Conservation (phyloP, 73 alveolate species). For the Blepharisma stoltei region DNA sequence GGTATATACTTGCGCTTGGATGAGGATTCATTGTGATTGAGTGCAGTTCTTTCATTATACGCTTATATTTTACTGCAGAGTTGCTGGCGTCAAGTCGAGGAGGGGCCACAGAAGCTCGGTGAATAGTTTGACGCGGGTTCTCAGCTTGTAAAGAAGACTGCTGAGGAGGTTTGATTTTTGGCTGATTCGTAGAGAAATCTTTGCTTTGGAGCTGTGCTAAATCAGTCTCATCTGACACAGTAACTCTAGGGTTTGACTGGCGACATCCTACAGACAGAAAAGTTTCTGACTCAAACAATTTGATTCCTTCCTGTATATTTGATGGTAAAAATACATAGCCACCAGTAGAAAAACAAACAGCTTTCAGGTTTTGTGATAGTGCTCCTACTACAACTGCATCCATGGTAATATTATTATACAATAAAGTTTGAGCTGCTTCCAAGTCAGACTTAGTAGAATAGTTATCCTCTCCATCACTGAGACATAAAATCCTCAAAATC, state of each 20-base stretch:
- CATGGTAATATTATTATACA: constrained; percentile 37
- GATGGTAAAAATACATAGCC: constrained; percentile 46
- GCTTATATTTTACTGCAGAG: not conserved
- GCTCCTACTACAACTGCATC: constrained; percentile 52
- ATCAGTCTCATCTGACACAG: not conserved
- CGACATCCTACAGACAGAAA: constrained; percentile 35
- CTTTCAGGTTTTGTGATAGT: constrained; percentile 39
- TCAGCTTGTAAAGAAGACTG: no score
- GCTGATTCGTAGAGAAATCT: not conserved
- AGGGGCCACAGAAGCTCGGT: no score
- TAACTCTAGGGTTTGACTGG: constrained; percentile 3
- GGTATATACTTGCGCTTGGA: constrained; percentile 33
- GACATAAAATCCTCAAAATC: constrained; percentile 47
- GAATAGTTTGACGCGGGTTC: no score
- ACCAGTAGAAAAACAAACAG: constrained; percentile 48
- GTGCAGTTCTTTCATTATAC: constrained; percentile 37
- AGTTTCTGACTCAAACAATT: constrained; percentile 42
- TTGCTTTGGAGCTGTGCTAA: not conserved
- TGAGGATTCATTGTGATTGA: constrained; percentile 11
- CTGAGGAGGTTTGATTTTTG: no score
- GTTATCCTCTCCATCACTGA: constrained; percentile 59
- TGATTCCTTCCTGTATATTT: constrained; percentile 41
- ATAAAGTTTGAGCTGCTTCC: constrained; percentile 25
- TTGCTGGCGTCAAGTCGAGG: no score
- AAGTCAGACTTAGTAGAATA: constrained; percentile 33